A percentile compares a stretch with the other conserved stretches of the same genome.
Evolutionary conservation across 352 stramenopile species (phyloP).

Genomic region (Elongisporangium senticosum): DNA sequence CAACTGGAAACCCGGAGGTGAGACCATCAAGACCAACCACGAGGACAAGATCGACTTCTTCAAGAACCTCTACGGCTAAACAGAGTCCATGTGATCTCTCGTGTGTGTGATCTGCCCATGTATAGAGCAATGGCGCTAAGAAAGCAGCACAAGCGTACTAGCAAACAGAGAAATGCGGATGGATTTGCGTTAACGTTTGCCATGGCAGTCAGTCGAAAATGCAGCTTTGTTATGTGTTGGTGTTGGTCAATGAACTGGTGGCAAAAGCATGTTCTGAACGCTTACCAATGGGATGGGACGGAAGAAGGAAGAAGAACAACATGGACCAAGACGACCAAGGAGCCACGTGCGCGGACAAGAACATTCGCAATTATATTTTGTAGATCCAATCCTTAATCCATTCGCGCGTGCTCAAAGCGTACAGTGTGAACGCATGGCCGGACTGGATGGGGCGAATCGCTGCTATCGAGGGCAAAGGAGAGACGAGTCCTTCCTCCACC

Average conservation of each 20-base stretch:
- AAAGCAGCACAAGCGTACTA: not conserved
- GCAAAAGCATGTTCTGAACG: too few species aligned
- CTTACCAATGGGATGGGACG: too few species aligned
- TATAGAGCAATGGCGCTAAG: not conserved
- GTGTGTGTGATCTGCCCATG: not conserved
- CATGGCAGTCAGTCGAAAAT: too few species aligned
- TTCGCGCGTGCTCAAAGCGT: not conserved
- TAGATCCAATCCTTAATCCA: conserved; percentile 2
- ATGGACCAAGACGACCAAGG: not conserved
- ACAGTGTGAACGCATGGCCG: not conserved
- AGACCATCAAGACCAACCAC: conserved; percentile 85
- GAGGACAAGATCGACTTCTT: conserved; percentile 81
- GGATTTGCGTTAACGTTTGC: not conserved
- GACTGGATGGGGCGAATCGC: not conserved
- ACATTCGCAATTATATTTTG: conserved; percentile 1
- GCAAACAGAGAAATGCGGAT: not conserved
- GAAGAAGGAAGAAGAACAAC: too few species aligned
- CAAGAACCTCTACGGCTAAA: conserved; percentile 66
- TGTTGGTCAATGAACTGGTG: too few species aligned
- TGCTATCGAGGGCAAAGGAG: not conserved
- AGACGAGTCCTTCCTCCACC: not conserved
- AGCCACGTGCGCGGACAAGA: not conserved
- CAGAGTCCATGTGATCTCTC: not conserved
- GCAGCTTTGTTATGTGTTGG: too few species aligned
- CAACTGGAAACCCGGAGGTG: conserved; percentile 78